Conservation (phyloP, 2,329 filamentous ascomycete species). For the Ilyonectria mors-panacis region DNA sequence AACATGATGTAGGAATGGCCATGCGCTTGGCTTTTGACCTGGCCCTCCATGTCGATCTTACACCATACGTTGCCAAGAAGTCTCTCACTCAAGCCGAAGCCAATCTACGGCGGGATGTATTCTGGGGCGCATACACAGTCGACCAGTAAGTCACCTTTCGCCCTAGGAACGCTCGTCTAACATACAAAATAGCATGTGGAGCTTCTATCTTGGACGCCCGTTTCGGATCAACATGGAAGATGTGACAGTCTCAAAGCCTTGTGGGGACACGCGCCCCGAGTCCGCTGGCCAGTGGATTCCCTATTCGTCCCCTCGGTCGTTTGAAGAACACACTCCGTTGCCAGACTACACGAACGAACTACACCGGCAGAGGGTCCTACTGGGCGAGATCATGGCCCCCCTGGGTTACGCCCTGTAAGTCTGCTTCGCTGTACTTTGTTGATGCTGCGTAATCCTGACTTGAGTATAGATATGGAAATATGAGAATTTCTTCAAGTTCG, state of each 20-base stretch:
- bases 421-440: not conserved
- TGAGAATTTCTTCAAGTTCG: slow-evolving; percentile 27
- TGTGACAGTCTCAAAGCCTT: slow-evolving; percentile 43
- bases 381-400: slow-evolving; percentile 45
- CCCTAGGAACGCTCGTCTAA: slow-evolving; percentile 9
- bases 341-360: slow-evolving; percentile 35
- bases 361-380: slow-evolving; percentile 31
- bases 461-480: slow-evolving; percentile 39
- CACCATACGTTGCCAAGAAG: slow-evolving; percentile 42
- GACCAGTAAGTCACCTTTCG: slow-evolving; percentile 45
- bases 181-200: slow-evolving; percentile 38
- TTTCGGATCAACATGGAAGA: slow-evolving; percentile 47
- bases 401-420: slow-evolving; percentile 44
- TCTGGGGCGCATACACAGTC: slow-evolving; percentile 51
- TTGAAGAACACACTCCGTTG: slow-evolving; percentile 26
- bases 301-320: slow-evolving; percentile 30
- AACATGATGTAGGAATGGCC: slow-evolving; percentile 48
- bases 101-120: slow-evolving; percentile 45
- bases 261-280: slow-evolving; percentile 22
- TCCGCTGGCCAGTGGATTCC: slow-evolving; percentile 30
- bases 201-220: slow-evolving; percentile 46
- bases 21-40: slow-evolving; percentile 47
- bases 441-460: not conserved
- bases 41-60: slow-evolving; percentile 46
- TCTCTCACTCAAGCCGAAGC: slow-evolving; percentile 45